Base-by-base conservation (phyloP, 306 rosid genomes). In the Vicia villosa region DNA sequence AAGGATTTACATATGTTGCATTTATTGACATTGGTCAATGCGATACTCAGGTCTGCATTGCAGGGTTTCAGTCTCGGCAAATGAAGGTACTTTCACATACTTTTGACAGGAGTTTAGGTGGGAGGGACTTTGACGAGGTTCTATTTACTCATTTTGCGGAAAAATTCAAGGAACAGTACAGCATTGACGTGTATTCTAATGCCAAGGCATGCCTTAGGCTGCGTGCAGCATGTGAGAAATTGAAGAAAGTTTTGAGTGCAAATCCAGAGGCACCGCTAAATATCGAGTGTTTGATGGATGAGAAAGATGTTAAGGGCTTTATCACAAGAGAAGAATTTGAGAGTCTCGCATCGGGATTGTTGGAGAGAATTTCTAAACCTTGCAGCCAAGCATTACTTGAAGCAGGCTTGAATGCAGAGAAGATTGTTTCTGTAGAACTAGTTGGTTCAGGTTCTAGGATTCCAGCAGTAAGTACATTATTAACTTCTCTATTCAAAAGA, bases 371-470 rank as follows among this genome's bases (percentile, higher is more conserved):
- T 74, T 76, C 75, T 24, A 43, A 63, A 79, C 95, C 99, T 73
- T 95, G 97, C 85, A 71, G 36, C 37, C 76, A 66, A 73, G 97
- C 95, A 74, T 79, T 95, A 69, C 45, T 66, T 79, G 88, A 89
- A 80, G 88, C 96, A 32, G 76, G 85, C 41, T 76, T 91, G 81
- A 76, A 79, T 22, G 75, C 61, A 1, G 97, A 83, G 40, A 82
- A 65, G 75, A 86, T 95, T 72, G 85, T 81, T 75, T 87, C 95
- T 59, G 87, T 91, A 16, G 99, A 95, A 83, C 95, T 95, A 70
- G 96, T 91, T 68, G 99, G 99, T 59, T 95, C 99, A 3, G 96
- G 99, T 69, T 95, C 99, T 47, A 86, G 97, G 82, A 82, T 91
- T 80, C 99, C 97, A 49, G 96, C 96, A 10, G 51, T 95, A 56